Conservation (phyloP, 441 rosid species). For the Erodium chrysanthum region DNA sequence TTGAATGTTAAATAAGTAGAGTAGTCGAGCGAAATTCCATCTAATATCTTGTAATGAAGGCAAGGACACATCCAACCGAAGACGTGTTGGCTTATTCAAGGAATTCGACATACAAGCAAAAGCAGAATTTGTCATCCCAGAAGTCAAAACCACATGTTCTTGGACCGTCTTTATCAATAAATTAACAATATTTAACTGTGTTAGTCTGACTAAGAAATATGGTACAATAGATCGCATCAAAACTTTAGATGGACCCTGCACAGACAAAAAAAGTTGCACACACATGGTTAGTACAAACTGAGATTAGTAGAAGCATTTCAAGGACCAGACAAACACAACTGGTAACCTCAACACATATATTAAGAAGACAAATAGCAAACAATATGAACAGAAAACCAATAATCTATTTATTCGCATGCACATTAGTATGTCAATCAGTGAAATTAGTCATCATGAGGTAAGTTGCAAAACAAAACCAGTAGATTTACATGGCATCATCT, state of each 20-base stretch:
- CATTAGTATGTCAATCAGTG: too few relatives aligned
- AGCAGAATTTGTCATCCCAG: slow-evolving; percentile 29
- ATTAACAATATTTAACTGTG: slow-evolving; percentile 25
- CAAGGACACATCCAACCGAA: slow-evolving; percentile 55
- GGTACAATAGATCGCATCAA: slow-evolving; percentile 36
- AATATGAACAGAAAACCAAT: too few relatives aligned
- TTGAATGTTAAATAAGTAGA: slow-evolving; percentile 78
- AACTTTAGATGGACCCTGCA: slow-evolving; percentile 42
- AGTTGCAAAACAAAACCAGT: too few relatives aligned
- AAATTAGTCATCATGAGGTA: too few relatives aligned
- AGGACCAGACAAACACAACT: not conserved
- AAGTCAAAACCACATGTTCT: slow-evolving; percentile 28
- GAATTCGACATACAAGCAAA: slow-evolving; percentile 80
- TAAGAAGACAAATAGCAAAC: too few relatives aligned
- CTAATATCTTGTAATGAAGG: slow-evolving; percentile 60
- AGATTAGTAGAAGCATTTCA: not conserved
- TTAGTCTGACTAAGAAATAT: slow-evolving; percentile 32
- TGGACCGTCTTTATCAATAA: slow-evolving; percentile 29
- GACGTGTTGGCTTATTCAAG: slow-evolving; percentile 65
- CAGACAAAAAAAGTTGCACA: not conserved
- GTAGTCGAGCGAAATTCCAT: slow-evolving; percentile 61
- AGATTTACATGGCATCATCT: too few relatives aligned
- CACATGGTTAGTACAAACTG: not conserved
- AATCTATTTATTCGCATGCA: too few relatives aligned
- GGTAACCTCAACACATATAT: not conserved